Evolutionary conservation across 148 eudicot genomes (phyloP), one percentile per base, ranked within the genome.

Genomic region (Rhododendron ferrugineum): DNA sequence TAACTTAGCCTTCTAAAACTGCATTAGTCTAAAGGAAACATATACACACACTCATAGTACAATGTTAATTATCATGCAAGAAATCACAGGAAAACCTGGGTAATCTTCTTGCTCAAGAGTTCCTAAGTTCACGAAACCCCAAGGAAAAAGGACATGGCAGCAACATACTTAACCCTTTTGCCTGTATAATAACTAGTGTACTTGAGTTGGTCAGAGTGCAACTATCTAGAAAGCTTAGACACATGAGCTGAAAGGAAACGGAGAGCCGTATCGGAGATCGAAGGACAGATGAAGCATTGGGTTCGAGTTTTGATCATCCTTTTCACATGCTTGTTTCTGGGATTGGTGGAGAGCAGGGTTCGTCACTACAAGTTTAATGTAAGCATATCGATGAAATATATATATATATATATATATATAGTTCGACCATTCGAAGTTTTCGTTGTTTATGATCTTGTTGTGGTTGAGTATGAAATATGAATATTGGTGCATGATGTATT

Each of bases 331-430:
- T 62, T 87, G 47, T 83, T 87, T 26, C 91, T 91, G 15, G 46
- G 80, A 23, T 36, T 87, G 80, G 92, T 90, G 23, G 88, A 92
- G 46, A 74, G 89, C 84, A 78, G 86, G 44, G 86, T 92, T 88
- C 92, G 93, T 20, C 89, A 85, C 52, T 92, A 89, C 87, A 89
- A 89, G 79, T 92, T 92, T 79, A 88, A 92, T 84, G 93, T 92
- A 83, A 92, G 93, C 15, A 74, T 52, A 4, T 79, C 46, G 3
- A 18, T 34, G n/a, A 30, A 8, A 23, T 8, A 34, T 34, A 34
- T 34, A n/a, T n/a, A n/a, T 8, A 34, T 34, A 34, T 34, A n/a
- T n/a, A n/a, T n/a, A 60, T 62, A 9, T n/a, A 23, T 23, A 28
- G 74, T 68, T 68, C 0, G 4, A 3, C 0, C 74, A 26, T 68